Evolutionary conservation across 352 stramenopile species (phyloP).

Genomic region (Phytopythium oedochilum): DNA sequence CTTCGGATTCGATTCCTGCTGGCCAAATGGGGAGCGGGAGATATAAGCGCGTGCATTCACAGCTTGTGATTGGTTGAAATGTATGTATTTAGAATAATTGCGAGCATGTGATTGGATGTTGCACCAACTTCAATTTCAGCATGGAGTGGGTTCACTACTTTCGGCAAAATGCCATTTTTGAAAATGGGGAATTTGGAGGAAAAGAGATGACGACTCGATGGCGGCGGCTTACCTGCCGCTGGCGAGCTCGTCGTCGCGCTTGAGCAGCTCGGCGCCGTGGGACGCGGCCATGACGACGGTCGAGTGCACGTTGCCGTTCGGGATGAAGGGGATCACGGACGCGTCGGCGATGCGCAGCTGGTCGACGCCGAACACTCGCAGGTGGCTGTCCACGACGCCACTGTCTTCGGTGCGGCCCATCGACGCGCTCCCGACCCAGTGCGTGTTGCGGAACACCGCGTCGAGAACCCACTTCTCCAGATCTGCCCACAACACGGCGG

Average conservation of each 20-base stretch:
- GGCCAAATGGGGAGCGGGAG: too few species aligned
- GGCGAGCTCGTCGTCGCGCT: constrained; percentile 16
- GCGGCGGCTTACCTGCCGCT: not conserved
- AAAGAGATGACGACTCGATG: too few species aligned
- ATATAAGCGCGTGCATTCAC: too few species aligned
- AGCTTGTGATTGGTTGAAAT: not conserved
- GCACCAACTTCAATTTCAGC: too few species aligned
- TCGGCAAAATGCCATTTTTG: too few species aligned
- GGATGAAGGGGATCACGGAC: constrained; percentile 62
- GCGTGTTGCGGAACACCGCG: constrained; percentile 75
- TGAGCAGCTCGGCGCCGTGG: constrained; percentile 40
- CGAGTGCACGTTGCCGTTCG: constrained; percentile 74
- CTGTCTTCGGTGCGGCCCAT: constrained; percentile 47
- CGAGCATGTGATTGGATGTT: too few species aligned
- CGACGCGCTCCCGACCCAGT: constrained; percentile 79
- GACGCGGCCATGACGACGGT: constrained; percentile 65
- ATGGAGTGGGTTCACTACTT: too few species aligned
- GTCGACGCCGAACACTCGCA: constrained; percentile 56
- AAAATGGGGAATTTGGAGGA: too few species aligned
- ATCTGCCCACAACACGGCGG: constrained; percentile 11
- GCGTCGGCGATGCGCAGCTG: constrained; percentile 63
- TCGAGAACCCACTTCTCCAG: constrained; percentile 62
- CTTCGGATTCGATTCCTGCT: not conserved
- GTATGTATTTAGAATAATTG: too few species aligned
- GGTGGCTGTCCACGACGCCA: constrained; percentile 49